Percentiles rank a stretch among this genome's conserved stretches.
Conservation (phyloP, 2,329 filamentous ascomycete genomes). For the Rutstroemia sp. region DNA sequence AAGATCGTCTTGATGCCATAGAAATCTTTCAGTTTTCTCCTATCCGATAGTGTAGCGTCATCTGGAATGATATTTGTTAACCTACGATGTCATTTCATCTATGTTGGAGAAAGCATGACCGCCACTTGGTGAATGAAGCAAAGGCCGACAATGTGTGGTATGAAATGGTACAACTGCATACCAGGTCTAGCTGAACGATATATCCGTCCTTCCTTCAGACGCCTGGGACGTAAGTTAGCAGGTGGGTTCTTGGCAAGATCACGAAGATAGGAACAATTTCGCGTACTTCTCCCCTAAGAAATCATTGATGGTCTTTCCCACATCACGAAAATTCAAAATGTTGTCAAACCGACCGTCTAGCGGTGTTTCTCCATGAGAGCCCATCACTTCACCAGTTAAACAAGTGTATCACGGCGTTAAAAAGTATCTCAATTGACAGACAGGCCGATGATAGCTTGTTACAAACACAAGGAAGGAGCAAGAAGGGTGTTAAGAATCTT, state of each 20-base stretch:
- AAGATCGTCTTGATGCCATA: conserved; percentile 65
- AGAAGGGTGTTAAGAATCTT: too few relatives aligned
- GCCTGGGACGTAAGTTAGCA: conserved; percentile 25
- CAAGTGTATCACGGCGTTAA: too few relatives aligned
- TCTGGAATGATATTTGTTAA: conserved; percentile 39
- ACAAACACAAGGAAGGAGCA: too few relatives aligned
- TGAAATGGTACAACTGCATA: conserved; percentile 22
- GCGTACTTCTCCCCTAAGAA: conserved; percentile 47
- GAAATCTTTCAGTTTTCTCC: conserved; percentile 47
- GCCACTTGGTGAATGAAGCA: neutral
- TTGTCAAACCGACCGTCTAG: conserved; percentile 37
- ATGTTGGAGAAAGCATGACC: too few relatives aligned
- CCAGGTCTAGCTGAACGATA: conserved; percentile 61
- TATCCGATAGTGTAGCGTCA: conserved; percentile 62
- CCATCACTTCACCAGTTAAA: conserved; percentile 24
- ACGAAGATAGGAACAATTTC: neutral
- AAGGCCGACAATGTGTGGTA: too few relatives aligned
- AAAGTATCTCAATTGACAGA: too few relatives aligned
- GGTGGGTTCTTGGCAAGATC: neutral
- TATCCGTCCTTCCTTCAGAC: conserved; percentile 54
- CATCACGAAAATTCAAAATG: conserved; percentile 71
- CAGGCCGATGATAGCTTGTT: too few relatives aligned
- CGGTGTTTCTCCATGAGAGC: conserved; percentile 12
- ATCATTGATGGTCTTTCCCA: conserved; percentile 59
- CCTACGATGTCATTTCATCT: too few relatives aligned